Conservation (phyloP, 441 rosid species). For the Melastoma candidum region DNA sequence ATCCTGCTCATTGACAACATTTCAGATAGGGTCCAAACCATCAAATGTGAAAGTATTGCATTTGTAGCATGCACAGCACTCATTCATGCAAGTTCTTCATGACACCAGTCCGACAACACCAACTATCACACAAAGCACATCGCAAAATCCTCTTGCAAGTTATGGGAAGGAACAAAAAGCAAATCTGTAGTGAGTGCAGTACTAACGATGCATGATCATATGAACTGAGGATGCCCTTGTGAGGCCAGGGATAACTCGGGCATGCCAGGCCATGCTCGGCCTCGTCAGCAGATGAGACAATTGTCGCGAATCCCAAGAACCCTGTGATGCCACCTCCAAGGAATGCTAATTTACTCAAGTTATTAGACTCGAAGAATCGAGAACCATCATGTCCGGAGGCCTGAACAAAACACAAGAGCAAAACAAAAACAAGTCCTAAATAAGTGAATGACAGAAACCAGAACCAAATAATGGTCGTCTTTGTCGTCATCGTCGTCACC, state of each 20-base stretch:
- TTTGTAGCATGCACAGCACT: not conserved
- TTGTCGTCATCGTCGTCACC: not conserved
- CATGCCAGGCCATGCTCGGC: constrained; percentile 91
- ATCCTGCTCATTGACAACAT: constrained; percentile 50
- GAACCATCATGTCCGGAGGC: constrained; percentile 53
- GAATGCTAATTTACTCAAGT: constrained; percentile 53
- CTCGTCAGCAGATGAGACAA: constrained; percentile 83
- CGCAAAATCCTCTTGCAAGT: not conserved
- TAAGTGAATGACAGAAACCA: not conserved
- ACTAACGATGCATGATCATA: constrained; percentile 99
- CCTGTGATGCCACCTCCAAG: constrained; percentile 93
- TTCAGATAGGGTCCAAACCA: no score
- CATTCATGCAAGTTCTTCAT: no score
- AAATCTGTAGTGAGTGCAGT: constrained; percentile 3
- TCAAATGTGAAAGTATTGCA: not conserved
- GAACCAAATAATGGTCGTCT: no score
- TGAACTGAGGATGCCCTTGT: constrained; percentile 91
- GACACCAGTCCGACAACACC: no score
- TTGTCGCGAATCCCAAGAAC: constrained; percentile 60
- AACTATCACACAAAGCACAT: not conserved
- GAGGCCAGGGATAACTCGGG: constrained; percentile 99
- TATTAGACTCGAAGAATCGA: constrained; percentile 43
- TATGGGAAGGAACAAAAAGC: not conserved
- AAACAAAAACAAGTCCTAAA: constrained; percentile 3
- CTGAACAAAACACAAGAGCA: constrained; percentile 28